These are phyloP conservation scores for Aegilops tauschii DNA, from an alignment of 176 grass and related monocot genomes.

Conservation along the genomic window DNA sequence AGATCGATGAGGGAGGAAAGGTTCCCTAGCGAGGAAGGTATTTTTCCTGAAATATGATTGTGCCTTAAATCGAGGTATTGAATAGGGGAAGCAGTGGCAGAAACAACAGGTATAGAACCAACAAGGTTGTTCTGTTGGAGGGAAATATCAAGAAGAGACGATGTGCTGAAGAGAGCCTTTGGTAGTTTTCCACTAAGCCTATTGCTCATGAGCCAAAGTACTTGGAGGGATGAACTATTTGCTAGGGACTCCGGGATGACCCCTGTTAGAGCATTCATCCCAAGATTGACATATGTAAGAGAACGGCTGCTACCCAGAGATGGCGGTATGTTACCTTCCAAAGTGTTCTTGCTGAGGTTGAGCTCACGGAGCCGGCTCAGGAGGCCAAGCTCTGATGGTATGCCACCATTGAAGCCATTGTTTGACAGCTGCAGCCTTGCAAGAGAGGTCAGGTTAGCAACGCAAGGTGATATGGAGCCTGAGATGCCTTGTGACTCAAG, in stretches of 20 bases:
- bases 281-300: constrained; percentile 17
- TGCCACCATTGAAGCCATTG: constrained; percentile 36
- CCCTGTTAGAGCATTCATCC: constrained; percentile 23
- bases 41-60: constrained; percentile 34
- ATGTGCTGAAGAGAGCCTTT: constrained; percentile 23
- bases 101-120: constrained; percentile 27
- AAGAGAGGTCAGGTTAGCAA: constrained; percentile 42
- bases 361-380: constrained; percentile 36
- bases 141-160: background rate
- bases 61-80: background rate
- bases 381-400: constrained; percentile 40
- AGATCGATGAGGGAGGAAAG: constrained; percentile 12
- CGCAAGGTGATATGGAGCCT: constrained; percentile 32
- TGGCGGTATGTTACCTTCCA: constrained; percentile 33
- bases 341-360: constrained; percentile 57
- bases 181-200: constrained; percentile 38
- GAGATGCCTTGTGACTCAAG: constrained; percentile 23
- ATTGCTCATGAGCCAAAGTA: constrained; percentile 26
- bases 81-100: background rate
- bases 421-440: constrained; percentile 31
- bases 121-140: constrained; percentile 25
- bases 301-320: constrained; percentile 25
- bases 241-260: constrained; percentile 31
- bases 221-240: constrained; percentile 17
- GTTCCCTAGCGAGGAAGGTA: constrained; percentile 45